Evolutionary conservation across 2,329 filamentous ascomycete genomes (phyloP).

Genomic region (Beauveria asiatica): DNA sequence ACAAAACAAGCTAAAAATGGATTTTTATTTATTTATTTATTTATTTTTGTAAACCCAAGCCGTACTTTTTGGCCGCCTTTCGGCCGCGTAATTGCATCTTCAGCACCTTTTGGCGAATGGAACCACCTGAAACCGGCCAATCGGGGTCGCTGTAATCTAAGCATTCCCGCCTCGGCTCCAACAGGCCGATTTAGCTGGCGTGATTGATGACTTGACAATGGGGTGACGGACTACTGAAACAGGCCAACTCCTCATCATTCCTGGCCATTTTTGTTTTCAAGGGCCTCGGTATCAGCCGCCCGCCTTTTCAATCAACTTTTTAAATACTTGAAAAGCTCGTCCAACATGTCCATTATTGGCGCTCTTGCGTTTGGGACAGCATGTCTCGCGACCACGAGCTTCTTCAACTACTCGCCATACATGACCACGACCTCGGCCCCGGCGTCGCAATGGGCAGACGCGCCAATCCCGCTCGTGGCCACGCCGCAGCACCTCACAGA

Average conservation of each 20-base stretch:
- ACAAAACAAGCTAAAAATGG: neutral
- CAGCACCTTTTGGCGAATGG: too few relatives aligned
- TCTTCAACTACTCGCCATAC: constrained; percentile 28
- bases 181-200: neutral
- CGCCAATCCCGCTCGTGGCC: constrained; percentile 43
- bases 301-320: neutral
- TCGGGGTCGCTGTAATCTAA: constrained; percentile 1
- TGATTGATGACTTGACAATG: neutral
- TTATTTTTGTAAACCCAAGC: too few relatives aligned
- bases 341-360: constrained; percentile 17
- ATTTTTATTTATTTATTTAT: too few relatives aligned
- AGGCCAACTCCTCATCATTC: neutral
- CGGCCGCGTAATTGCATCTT: too few relatives aligned
- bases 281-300: neutral
- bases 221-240: neutral
- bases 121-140: neutral
- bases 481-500: constrained; percentile 46
- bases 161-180: neutral
- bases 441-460: constrained; percentile 41
- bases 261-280: neutral
- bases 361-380: constrained; percentile 21
- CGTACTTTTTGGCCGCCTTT: too few relatives aligned
- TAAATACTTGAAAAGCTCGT: constrained; percentile 2
- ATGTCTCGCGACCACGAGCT: constrained; percentile 22
- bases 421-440: constrained; percentile 25